These are phyloP conservation scores for Primulina eburnea DNA, from an alignment of 257 asterid genomes.

Conservation along the genomic window DNA sequence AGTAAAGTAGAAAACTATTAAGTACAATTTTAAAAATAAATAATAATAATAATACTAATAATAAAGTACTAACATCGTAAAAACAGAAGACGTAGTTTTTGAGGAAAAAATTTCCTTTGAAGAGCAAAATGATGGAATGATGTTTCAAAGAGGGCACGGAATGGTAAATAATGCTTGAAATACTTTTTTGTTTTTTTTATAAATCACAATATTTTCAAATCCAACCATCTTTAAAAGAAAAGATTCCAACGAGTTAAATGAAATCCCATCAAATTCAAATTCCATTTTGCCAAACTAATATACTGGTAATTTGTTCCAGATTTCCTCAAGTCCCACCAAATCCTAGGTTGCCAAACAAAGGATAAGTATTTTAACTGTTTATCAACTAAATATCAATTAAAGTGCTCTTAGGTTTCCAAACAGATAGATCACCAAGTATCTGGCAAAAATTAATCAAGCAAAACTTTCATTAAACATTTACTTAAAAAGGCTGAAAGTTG, in stretches of 20 bases:
- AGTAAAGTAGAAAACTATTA: too few species aligned
- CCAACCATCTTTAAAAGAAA: not conserved
- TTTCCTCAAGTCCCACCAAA: not conserved
- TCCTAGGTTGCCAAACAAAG: not conserved
- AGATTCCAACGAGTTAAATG: not conserved
- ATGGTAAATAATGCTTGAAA: too few species aligned
- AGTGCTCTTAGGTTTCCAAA: not conserved
- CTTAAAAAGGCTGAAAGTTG: not conserved
- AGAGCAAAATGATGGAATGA: too few species aligned
- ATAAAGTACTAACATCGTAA: too few species aligned
- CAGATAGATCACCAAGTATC: not conserved
- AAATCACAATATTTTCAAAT: not conserved
- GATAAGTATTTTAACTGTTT: not conserved
- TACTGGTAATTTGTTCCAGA: not conserved
- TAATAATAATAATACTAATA: too few species aligned
- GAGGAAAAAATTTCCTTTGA: too few species aligned
- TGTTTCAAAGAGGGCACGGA: too few species aligned
- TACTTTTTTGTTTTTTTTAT: too few species aligned
- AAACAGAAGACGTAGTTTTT: too few species aligned
- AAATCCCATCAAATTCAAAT: not conserved
- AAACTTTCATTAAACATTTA: not conserved
- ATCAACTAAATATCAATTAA: too few species aligned
- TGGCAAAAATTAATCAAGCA: not conserved
- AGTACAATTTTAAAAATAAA: too few species aligned
- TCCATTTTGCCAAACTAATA: not conserved